Percentiles rank a stretch among this genome's conserved stretches.
Conservation (phyloP, 306 rosid genomes). For the Oxytropis ochrocephala region DNA sequence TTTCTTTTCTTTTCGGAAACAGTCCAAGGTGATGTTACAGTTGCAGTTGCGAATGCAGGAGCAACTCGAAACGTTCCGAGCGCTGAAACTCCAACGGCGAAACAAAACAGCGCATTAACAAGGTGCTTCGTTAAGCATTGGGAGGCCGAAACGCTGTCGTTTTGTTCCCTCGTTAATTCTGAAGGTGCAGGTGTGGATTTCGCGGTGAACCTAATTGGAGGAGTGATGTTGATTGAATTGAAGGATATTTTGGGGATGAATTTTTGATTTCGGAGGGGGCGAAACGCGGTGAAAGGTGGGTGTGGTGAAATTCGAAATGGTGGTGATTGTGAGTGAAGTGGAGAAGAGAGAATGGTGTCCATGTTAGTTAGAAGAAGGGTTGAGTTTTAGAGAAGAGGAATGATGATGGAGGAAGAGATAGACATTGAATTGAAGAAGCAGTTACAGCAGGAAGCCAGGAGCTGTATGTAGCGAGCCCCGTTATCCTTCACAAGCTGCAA, state of each 20-base stretch:
- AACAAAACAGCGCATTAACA: conserved; percentile 41
- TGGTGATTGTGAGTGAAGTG: background rate
- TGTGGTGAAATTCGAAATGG: background rate
- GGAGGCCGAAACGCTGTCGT: conserved; percentile 10
- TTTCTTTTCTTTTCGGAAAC: conserved; percentile 6
- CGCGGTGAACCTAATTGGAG: conserved; percentile 19
- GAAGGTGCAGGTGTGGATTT: background rate
- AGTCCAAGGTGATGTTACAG: background rate
- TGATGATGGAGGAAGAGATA: background rate
- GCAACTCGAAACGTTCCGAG: conserved; percentile 29
- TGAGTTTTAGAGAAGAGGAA: background rate
- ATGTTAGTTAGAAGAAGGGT: background rate
- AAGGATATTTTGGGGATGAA: background rate
- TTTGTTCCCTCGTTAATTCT: background rate
- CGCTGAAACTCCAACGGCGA: conserved; percentile 52
- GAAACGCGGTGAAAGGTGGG: background rate
- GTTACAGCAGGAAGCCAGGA: too few species aligned
- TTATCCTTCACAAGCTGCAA: background rate
- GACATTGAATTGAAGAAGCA: conserved; percentile 6
- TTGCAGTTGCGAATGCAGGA: conserved; percentile 35
- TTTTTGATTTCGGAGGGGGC: conserved; percentile 17
- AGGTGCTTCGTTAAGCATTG: conserved; percentile 29
- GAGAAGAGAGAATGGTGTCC: conserved; percentile 16
- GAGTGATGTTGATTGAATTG: background rate
- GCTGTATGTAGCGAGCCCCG: background rate